Base-by-base conservation (phyloP, 1,284 basidiomycete species). In the Fereydounia khargensis region DNA sequence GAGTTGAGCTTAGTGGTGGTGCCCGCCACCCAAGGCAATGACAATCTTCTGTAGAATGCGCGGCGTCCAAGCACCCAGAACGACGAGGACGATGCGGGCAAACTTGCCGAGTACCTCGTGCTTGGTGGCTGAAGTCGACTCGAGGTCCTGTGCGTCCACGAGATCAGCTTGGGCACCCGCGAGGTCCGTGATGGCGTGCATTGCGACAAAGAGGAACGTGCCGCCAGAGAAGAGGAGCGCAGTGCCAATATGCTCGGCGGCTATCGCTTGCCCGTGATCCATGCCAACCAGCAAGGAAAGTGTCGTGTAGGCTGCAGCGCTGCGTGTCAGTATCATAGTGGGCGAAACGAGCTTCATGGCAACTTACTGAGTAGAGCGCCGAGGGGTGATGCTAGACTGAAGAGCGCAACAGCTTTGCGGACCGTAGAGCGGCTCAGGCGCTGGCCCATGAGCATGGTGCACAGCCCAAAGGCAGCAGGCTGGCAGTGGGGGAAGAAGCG, bases 141-240 rank as follows among this genome's bases (percentile, higher is more conserved):
- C 18, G 18, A n/a, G 4, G 3, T 22, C 18, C 3, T 33, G 10
- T 3, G 17, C 32, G 1, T 36, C 30, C n/a, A 53, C 28, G 0
- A 39, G 44, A 31, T 62, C 59, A 9, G 59, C 59, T 13, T 56
- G 49, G 1, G 39, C 45, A 2, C 59, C 56, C 2, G 70, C 60
- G 16, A 68, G 51, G 32, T 73, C 65, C 16, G 70, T 46, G 19
- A 77, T 65, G 0, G 73, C 72, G 27, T 76, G 74, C 2, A 91
- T 92, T 0, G 91, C 91, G 24, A 96, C 91, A 72, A 92, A 96
- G 22, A 96, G 79, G 77, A 96, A 96, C 1, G 89, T 91, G 13
- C 91, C 91, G 28, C 89, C 92, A 14, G 88, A 90, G 53, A 89
- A 79, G n/a, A 90, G 80, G 17, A 91, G 78, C 1, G 86, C 85